These are phyloP conservation scores for Beauveria sp. DNA, from an alignment of 2,329 filamentous ascomycete genomes.

Conservation along the genomic window DNA sequence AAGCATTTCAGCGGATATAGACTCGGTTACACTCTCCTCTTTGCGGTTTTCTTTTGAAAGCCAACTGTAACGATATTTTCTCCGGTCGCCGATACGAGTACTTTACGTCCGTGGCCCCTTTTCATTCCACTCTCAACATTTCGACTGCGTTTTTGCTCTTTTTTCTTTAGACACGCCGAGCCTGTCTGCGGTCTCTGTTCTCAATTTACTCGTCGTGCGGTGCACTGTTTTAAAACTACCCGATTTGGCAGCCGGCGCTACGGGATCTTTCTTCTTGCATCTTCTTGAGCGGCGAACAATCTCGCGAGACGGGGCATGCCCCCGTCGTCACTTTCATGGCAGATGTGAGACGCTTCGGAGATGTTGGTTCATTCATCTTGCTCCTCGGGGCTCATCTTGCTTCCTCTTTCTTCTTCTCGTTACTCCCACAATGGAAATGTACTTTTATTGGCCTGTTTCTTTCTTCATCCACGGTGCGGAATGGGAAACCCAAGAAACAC, in stretches of 20 bases:
- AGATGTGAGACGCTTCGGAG: too few relatives aligned
- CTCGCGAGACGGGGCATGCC: too few relatives aligned
- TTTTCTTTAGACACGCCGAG: not conserved
- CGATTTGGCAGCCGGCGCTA: constrained; percentile 1
- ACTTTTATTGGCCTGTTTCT: too few relatives aligned
- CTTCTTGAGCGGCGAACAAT: too few relatives aligned
- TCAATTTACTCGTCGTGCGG: not conserved
- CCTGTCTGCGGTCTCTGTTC: not conserved
- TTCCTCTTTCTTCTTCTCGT: too few relatives aligned
- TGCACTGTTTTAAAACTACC: not conserved
- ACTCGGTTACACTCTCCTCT: constrained; percentile 9
- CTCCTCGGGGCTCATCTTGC: too few relatives aligned
- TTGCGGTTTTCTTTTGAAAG: not conserved
- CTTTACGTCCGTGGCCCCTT: not conserved
- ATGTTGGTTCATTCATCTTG: too few relatives aligned
- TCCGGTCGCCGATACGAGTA: not conserved
- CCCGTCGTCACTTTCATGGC: too few relatives aligned
- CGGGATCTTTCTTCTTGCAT: not conserved
- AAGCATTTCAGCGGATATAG: constrained; percentile 10
- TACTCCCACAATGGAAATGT: too few relatives aligned
- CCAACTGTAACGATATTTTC: constrained; percentile 1
- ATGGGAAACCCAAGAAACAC: too few relatives aligned
- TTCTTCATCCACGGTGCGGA: too few relatives aligned
- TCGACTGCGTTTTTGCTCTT: not conserved
- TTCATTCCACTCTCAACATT: not conserved